Evolutionary conservation across 495 filamentous ascomycete genomes (phyloP), one percentile per base, ranked within the genome.

Genomic region (Pseudevernia furfuracea): DNA sequence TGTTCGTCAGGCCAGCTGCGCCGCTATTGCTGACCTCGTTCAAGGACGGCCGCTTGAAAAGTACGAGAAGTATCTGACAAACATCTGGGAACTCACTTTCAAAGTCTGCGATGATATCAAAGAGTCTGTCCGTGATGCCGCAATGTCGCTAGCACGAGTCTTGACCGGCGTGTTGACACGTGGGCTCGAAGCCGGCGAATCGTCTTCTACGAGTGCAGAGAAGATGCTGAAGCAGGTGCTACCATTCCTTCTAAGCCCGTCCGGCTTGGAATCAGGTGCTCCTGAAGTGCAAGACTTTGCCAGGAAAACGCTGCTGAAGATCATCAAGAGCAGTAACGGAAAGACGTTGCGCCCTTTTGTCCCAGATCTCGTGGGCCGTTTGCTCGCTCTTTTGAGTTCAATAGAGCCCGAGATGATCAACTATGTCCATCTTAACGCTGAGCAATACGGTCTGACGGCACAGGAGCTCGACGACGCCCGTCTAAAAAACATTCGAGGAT

Each of bases 91-190:
- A 11, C 82, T 86, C 32, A 84, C 89, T 4, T 89, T 97, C 75
- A 93, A 89, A 68, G 75, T 83, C 4, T 69, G 96, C 19, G 94
- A 98, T 73, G 94, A 98, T 73, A 94, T 96, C 68, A 98, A 98
- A 74, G 87, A 87, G 32, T 90, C 89, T 12, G 94, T 97, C 17
- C 84, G 94, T 48, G 76, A 78, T 32, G 89, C 92, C 0, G 94
- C 94, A 23, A 76, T 90, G 56, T 85, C 87, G 55, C 82, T 98
- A 4, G 93, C 91, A 64, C 86, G 90, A 71, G 84, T 85, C 2
- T 80, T 97, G 59, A 92, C 90, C 7, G 88, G 87, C 48, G 87
- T 89, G 12, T 80, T 97, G 23, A 90, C 92, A 19, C 86, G 90
- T 46, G 88, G 87, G 58, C 82, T 97, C n/a, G 91, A 96, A 74